Conservation (phyloP, 352 stramenopile species). For the Elongisporangium undulatum region DNA sequence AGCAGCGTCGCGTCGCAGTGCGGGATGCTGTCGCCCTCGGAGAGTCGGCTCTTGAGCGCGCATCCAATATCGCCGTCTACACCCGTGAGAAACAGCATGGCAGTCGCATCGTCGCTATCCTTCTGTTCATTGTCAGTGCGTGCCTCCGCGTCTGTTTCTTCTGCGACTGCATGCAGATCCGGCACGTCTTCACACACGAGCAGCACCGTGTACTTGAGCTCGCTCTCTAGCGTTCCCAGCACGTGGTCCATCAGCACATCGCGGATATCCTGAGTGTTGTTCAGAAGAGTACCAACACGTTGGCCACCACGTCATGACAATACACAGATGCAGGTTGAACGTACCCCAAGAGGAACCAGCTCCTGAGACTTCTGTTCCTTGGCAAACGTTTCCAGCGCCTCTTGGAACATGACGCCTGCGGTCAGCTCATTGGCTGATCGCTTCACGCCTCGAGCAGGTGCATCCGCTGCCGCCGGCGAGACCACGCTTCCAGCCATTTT, state of each 20-base stretch:
- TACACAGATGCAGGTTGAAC: background rate
- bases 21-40: slow-evolving; percentile 73
- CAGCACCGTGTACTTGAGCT: slow-evolving; percentile 64
- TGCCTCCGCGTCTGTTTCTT: slow-evolving; percentile 5
- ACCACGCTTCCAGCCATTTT: slow-evolving; percentile 49
- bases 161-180: slow-evolving; percentile 22
- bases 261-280: slow-evolving; percentile 50
- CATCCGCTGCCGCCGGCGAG: slow-evolving; percentile 24
- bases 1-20: slow-evolving; percentile 67
- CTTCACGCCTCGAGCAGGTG: slow-evolving; percentile 5
- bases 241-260: slow-evolving; percentile 64
- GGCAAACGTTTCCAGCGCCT: background rate
- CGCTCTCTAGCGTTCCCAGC: slow-evolving; percentile 44
- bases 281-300: background rate
- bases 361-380: slow-evolving; percentile 1
- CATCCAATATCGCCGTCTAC: slow-evolving; percentile 25
- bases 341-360: slow-evolving; percentile 41
- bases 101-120: background rate
- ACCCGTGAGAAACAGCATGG: slow-evolving; percentile 31
- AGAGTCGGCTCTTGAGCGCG: slow-evolving; percentile 46
- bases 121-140: background rate
- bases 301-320: background rate
- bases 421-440: background rate
- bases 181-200: slow-evolving; percentile 69
- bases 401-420: background rate